Evolutionary conservation across 2,329 filamentous ascomycete species (phyloP).

Genomic region (Huntiella abstrusa): DNA sequence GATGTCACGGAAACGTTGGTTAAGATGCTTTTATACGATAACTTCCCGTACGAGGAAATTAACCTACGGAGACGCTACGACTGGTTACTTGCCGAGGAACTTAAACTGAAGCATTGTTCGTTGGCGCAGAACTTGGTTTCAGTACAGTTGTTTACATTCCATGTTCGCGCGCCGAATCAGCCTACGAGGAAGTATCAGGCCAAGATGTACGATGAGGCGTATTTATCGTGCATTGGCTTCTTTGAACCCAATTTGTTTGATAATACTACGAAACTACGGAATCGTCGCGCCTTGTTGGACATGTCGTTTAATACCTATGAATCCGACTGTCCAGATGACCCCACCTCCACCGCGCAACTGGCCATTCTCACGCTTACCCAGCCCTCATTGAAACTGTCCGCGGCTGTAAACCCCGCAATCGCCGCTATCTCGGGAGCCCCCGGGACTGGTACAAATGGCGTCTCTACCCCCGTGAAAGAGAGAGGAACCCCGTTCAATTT

Average conservation of each 20-base stretch:
- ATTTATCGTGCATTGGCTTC: slow-evolving; percentile 87
- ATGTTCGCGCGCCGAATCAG: slow-evolving; percentile 71
- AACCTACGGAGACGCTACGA: slow-evolving; percentile 82
- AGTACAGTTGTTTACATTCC: slow-evolving; percentile 75
- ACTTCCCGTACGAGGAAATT: slow-evolving; percentile 89
- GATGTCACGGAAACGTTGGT: slow-evolving; percentile 90
- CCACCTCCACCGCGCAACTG: slow-evolving; percentile 65
- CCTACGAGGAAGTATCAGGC: slow-evolving; percentile 86
- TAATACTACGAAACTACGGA: slow-evolving; percentile 57
- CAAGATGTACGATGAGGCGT: slow-evolving; percentile 92
- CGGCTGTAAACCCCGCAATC: slow-evolving; percentile 25
- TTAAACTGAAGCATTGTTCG: slow-evolving; percentile 85
- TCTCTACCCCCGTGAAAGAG: slow-evolving; percentile 43
- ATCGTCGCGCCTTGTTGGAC: slow-evolving; percentile 63
- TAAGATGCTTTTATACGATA: slow-evolving; percentile 94
- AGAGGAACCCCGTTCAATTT: slow-evolving; percentile 49
- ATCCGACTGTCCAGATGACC: slow-evolving; percentile 70
- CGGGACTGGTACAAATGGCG: slow-evolving; percentile 19
- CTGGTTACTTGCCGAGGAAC: slow-evolving; percentile 80
- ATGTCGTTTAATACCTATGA: slow-evolving; percentile 91
- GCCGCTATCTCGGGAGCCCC: slow-evolving; percentile 11
- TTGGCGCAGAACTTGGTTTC: slow-evolving; percentile 80
- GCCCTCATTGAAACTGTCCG: slow-evolving; percentile 32
- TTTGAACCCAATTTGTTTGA: slow-evolving; percentile 82
- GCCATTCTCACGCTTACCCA: slow-evolving; percentile 41